These are phyloP conservation scores for Volvox carteri DNA, from an alignment of 163 green algal species.

Conservation along the genomic window DNA sequence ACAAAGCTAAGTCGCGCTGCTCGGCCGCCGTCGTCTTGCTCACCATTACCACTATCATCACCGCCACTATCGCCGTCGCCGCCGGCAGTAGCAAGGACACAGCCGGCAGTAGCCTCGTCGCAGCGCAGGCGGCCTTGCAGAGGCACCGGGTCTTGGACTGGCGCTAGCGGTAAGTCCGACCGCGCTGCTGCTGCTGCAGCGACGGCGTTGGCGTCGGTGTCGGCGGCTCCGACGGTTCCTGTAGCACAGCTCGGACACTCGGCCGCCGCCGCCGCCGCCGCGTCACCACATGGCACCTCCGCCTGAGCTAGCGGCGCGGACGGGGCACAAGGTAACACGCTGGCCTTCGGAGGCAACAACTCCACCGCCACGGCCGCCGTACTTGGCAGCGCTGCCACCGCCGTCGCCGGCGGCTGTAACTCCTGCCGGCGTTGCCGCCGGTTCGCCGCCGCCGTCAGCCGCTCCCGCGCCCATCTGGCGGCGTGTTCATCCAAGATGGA, in stretches of 20 bases:
- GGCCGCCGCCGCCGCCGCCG: neutral
- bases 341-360: too few species aligned
- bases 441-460: neutral
- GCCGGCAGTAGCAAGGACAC: neutral
- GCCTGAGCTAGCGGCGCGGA: neutral
- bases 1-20: conserved; percentile 61
- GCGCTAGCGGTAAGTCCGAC: neutral
- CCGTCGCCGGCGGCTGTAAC: neutral
- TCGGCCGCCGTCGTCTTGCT: neutral
- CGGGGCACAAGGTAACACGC: too few species aligned
- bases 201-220: neutral
- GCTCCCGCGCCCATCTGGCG: neutral
- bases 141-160: too few species aligned
- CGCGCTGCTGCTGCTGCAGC: neutral
- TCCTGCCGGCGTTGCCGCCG: neutral
- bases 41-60: neutral
- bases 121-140: neutral
- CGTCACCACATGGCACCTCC: too few species aligned
- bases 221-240: too few species aligned
- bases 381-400: neutral
- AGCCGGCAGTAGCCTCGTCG: neutral
- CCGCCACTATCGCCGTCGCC: neutral
- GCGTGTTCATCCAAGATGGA: conserved; percentile 17
- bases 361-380: neutral
- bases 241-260: neutral